These are phyloP conservation scores for Phialophora tarda DNA, from an alignment of 2,329 filamentous ascomycete species.

Conservation along the genomic window DNA sequence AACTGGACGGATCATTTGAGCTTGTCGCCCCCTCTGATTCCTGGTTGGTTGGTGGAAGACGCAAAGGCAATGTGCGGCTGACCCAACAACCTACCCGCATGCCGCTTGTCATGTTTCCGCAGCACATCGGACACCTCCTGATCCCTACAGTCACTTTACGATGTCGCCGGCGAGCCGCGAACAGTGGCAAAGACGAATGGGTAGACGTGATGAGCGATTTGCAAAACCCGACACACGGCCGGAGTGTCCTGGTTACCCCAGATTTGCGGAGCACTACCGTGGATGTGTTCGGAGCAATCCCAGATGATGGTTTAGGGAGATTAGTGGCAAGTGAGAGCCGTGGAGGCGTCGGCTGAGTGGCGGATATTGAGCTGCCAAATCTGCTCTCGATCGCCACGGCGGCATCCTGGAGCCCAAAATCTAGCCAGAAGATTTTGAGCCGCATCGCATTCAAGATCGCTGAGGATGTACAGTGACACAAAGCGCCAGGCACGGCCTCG, in stretches of 20 bases:
- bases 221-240: conserved; percentile 77
- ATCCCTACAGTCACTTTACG: conserved; percentile 81
- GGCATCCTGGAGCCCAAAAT: background rate
- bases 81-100: conserved; percentile 45
- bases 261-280: conserved; percentile 75
- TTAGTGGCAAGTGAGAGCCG: conserved; percentile 24
- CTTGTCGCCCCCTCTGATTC: conserved; percentile 73
- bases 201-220: conserved; percentile 70
- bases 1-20: conserved; percentile 71
- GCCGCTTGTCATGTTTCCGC: conserved; percentile 76
- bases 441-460: conserved; percentile 3
- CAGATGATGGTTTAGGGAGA: conserved; percentile 24
- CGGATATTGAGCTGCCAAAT: background rate
- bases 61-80: conserved; percentile 63
- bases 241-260: conserved; percentile 75
- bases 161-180: conserved; percentile 30
- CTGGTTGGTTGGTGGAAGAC: conserved; percentile 84
- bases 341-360: conserved; percentile 9
- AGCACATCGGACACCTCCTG: conserved; percentile 77
- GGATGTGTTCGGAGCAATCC: conserved; percentile 53
- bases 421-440: conserved; percentile 5
- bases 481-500: conserved; percentile 17
- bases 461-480: conserved; percentile 13
- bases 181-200: conserved; percentile 41
- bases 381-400: conserved; percentile 8